Percentiles rank a stretch among this genome's conserved stretches.
These are phyloP conservation scores for Yamadazyma diospyri DNA, from an alignment of 1,139 yeast genomes.

Conservation along the genomic window DNA sequence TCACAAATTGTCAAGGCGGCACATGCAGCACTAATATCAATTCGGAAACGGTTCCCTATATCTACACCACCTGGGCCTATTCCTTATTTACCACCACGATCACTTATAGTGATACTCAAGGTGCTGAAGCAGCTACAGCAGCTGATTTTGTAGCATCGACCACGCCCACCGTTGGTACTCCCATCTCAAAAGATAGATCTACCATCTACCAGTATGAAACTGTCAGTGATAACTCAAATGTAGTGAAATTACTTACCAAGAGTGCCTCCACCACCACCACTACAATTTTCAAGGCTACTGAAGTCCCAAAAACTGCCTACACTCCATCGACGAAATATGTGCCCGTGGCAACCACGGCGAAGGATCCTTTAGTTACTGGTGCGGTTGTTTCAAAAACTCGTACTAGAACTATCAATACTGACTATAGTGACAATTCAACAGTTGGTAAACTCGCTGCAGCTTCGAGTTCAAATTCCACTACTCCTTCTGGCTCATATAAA, in stretches of 20 bases:
- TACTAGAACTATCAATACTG: constrained; percentile 11
- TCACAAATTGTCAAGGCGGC: constrained; percentile 9
- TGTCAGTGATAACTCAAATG: constrained; percentile 16
- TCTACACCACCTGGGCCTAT: constrained; percentile 10
- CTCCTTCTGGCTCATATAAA: background rate
- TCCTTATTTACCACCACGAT: constrained; percentile 7
- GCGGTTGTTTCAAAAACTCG: constrained; percentile 12
- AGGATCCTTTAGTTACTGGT: constrained; percentile 23
- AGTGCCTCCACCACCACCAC: constrained; percentile 25
- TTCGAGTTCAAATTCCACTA: background rate
- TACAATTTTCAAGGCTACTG: constrained; percentile 23
- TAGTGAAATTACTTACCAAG: constrained; percentile 12
- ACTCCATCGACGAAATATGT: constrained; percentile 17
- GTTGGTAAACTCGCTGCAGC: constrained; percentile 1
- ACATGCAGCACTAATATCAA: constrained; percentile 8
- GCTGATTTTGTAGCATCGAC: background rate
- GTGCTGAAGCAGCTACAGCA: constrained; percentile 2
- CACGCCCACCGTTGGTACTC: background rate
- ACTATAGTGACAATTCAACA: constrained; percentile 8
- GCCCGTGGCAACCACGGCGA: constrained; percentile 18
- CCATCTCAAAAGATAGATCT: constrained; percentile 7
- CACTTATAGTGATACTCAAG: constrained; percentile 3
- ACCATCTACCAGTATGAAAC: constrained; percentile 17
- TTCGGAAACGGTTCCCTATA: constrained; percentile 9
- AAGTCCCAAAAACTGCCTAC: constrained; percentile 18